These are phyloP conservation scores for Rhododendron vialii DNA, from an alignment of 148 eudicot genomes.

Conservation along the genomic window DNA sequence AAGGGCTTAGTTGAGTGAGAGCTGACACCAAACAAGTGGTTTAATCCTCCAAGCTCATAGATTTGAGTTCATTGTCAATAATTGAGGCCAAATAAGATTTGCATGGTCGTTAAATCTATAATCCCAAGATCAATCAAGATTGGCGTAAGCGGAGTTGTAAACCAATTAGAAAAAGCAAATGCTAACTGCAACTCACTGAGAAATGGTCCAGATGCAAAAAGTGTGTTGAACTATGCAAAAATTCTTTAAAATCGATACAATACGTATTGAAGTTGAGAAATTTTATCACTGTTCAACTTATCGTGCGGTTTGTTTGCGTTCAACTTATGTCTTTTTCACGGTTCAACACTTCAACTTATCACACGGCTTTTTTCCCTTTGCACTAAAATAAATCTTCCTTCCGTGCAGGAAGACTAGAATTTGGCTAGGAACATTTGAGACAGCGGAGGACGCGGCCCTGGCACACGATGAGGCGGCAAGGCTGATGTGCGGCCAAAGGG, in stretches of 20 bases:
- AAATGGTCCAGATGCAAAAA: no score
- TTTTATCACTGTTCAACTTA: background rate
- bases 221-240: background rate
- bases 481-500: conserved; percentile 54
- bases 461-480: conserved; percentile 69
- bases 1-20: background rate
- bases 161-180: no score
- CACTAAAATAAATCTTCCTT: background rate
- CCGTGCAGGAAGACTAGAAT: conserved; percentile 62
- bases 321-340: no score
- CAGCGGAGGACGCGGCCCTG: conserved; percentile 68
- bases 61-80: no score
- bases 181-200: no score
- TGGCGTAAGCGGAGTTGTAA: no score
- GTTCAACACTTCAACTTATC: background rate
- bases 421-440: conserved; percentile 75
- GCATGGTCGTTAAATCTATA: no score
- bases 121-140: no score
- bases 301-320: no score
- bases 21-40: background rate
- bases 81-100: no score
- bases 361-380: background rate
- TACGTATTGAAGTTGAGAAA: background rate
- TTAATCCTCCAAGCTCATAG: background rate
- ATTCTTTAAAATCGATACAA: background rate